Conservation (phyloP, 1,284 basidiomycete species). For the Sanghuangporus sanghuang region DNA sequence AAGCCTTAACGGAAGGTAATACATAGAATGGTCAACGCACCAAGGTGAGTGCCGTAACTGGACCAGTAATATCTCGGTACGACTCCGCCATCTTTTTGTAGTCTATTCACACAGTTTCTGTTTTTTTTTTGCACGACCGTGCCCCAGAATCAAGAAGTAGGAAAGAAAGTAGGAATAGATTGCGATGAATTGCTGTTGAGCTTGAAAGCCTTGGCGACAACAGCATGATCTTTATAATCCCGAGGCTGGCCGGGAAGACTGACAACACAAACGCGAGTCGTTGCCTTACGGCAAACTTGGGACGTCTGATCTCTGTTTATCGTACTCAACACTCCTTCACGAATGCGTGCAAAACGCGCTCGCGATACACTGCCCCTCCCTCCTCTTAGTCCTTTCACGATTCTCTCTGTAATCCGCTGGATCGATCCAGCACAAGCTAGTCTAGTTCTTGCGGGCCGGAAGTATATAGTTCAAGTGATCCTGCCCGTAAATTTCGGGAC, state of each 20-base stretch:
- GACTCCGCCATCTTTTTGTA: background rate
- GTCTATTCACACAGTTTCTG: background rate
- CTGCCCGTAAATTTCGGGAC: no score
- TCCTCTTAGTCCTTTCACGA: no score
- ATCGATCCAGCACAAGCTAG: no score
- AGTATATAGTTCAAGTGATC: no score
- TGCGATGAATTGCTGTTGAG: background rate
- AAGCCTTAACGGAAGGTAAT: background rate
- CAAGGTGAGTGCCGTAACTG: background rate
- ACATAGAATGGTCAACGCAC: background rate
- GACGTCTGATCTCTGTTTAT: background rate
- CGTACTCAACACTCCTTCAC: no score
- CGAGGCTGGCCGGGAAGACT: background rate
- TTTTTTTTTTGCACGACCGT: background rate
- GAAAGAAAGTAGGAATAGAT: background rate
- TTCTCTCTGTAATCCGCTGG: no score
- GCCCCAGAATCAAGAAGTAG: background rate
- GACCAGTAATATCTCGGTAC: background rate
- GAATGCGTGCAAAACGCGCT: background rate
- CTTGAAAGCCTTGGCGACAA: background rate
- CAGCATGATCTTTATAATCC: background rate
- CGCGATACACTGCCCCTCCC: background rate
- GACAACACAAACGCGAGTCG: background rate
- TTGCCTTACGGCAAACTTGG: background rate
- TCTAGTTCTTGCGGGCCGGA: no score